Conservation (phyloP, 352 stramenopile genomes). For the Phytophthora boehmeriae region DNA sequence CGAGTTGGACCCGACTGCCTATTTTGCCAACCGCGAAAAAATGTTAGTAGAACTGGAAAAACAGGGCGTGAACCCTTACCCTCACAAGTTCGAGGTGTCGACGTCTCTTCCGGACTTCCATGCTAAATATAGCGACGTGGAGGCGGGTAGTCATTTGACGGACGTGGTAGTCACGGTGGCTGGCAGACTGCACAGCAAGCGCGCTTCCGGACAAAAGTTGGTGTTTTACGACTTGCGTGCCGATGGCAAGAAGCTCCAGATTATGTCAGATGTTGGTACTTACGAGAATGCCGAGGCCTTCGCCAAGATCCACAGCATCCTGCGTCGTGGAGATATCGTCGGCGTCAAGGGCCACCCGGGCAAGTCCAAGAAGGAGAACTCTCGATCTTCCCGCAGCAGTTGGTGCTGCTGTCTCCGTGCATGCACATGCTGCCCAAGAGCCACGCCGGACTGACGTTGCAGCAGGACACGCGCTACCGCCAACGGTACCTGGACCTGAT, state of each 20-base stretch:
- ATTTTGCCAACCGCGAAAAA: constrained; percentile 96
- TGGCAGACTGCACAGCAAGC: constrained; percentile 95
- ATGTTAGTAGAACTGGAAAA: constrained; percentile 91
- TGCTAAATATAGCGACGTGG: constrained; percentile 76
- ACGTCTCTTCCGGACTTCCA: constrained; percentile 95
- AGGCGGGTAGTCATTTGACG: constrained; percentile 84
- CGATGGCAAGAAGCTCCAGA: constrained; percentile 95
- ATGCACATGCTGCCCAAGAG: constrained; percentile 88
- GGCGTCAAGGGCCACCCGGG: constrained; percentile 93
- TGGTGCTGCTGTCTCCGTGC: constrained; percentile 82
- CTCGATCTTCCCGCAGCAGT: constrained; percentile 93
- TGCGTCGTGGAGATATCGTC: constrained; percentile 97
- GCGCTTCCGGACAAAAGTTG: constrained; percentile 95
- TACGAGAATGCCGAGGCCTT: constrained; percentile 68
- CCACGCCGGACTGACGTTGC: constrained; percentile 67
- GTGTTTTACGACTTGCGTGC: constrained; percentile 98
- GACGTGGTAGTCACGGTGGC: constrained; percentile 92
- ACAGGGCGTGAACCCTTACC: constrained; percentile 95
- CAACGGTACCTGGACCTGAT: constrained; percentile 97
- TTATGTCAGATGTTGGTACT: constrained; percentile 93
- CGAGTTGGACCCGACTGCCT: constrained; percentile 97
- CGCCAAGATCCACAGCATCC: constrained; percentile 83
- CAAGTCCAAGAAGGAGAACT: constrained; percentile 98
- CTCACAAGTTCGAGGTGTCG: constrained; percentile 98
- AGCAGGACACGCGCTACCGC: constrained; percentile 87